Conservation (phyloP, 1,139 yeast genomes). For the Torulaspora globosa region DNA sequence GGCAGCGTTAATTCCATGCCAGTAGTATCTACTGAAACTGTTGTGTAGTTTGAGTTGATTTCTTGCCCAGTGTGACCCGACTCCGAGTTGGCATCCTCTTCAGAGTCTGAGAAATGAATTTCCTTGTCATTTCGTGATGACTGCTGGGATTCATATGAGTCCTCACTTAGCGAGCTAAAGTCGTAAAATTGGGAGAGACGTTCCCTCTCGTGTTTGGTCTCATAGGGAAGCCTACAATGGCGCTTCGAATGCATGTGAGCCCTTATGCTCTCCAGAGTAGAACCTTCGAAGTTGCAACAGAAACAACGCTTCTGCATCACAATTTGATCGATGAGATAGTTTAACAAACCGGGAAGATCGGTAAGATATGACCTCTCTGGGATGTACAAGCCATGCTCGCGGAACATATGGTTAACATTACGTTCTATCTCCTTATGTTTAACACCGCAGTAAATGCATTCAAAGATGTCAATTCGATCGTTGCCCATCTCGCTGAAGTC, state of each 20-base stretch:
- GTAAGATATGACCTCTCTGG: slow-evolving; percentile 74
- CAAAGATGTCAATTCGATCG: slow-evolving; percentile 10
- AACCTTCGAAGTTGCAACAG: slow-evolving; percentile 79
- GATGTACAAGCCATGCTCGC: slow-evolving; percentile 73
- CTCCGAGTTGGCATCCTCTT: slow-evolving; percentile 37
- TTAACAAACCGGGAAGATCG: slow-evolving; percentile 67
- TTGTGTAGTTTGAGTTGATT: slow-evolving; percentile 36
- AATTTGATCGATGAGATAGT: slow-evolving; percentile 74
- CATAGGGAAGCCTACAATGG: slow-evolving; percentile 88
- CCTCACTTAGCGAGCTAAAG: slow-evolving; percentile 59
- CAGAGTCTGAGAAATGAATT: slow-evolving; percentile 38
- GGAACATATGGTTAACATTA: slow-evolving; percentile 72
- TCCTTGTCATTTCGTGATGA: slow-evolving; percentile 26
- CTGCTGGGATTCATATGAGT: slow-evolving; percentile 27
- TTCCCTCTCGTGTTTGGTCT: slow-evolving; percentile 71
- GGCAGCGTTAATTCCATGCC: slow-evolving; percentile 62
- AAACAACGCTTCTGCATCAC: slow-evolving; percentile 84
- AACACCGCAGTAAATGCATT: slow-evolving; percentile 44
- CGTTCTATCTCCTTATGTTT: slow-evolving; percentile 48
- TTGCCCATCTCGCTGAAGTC: slow-evolving; percentile 17
- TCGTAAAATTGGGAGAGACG: slow-evolving; percentile 84
- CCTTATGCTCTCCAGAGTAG: slow-evolving; percentile 76
- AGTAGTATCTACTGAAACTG: slow-evolving; percentile 44
- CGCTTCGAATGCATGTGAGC: slow-evolving; percentile 85
- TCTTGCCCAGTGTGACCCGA: slow-evolving; percentile 24